Conservation (phyloP, 805 yeast genomes). For the Starmerella sp. region DNA sequence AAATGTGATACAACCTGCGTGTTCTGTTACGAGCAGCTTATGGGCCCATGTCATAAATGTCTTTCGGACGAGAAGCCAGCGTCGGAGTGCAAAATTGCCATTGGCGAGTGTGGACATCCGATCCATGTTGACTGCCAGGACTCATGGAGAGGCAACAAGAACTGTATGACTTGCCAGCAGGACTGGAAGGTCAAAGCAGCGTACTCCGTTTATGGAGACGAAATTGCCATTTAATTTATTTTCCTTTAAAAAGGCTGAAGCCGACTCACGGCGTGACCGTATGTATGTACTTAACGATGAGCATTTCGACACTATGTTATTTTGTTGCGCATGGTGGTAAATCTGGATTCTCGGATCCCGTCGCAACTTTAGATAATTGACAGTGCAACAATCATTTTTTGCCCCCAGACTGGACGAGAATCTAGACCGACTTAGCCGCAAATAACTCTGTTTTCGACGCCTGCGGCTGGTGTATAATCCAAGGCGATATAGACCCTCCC, state of each 20-base stretch:
- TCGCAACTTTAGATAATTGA: no score
- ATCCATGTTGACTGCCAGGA: slow-evolving; percentile 13
- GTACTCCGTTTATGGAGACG: neutral
- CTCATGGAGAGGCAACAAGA: neutral
- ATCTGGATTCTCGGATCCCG: no score
- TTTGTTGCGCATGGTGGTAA: no score
- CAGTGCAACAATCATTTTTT: no score
- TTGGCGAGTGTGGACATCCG: slow-evolving; percentile 11
- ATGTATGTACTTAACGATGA: no score
- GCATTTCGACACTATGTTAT: no score
- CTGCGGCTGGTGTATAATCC: neutral
- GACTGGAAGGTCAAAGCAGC: slow-evolving; percentile 6
- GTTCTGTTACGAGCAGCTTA: slow-evolving; percentile 13
- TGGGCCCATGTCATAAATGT: slow-evolving; percentile 10
- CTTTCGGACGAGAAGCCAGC: neutral
- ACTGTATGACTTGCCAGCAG: slow-evolving; percentile 11
- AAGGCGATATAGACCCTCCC: neutral
- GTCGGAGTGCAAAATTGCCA: neutral
- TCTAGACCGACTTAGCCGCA: neutral
- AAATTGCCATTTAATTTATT: neutral
- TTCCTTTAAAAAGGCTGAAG: neutral
- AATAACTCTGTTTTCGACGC: neutral
- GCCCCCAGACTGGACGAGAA: no score
- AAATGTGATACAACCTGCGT: slow-evolving; percentile 6
- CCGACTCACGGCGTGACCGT: no score